Evolutionary conservation across 805 yeast genomes (phyloP).

Genomic region (Debaryomyces castellii): DNA sequence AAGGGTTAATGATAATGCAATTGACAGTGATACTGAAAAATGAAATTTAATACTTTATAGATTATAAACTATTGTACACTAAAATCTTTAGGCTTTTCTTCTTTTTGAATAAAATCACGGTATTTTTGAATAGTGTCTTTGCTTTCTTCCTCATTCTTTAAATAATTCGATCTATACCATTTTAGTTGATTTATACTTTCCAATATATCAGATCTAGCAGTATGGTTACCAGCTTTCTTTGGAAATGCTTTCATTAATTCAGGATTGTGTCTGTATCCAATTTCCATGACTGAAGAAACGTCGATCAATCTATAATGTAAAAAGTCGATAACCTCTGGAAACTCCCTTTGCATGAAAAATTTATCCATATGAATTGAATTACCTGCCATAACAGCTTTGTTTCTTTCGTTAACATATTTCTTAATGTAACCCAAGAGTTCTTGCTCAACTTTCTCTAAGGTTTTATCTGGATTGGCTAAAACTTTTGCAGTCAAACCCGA

Average conservation of each 20-base stretch:
- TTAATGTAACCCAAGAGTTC: conserved; percentile 65
- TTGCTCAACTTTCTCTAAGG: conserved; percentile 58
- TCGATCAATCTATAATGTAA: conserved; percentile 80
- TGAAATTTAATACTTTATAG: neutral
- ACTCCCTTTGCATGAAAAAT: conserved; percentile 76
- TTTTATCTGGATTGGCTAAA: conserved; percentile 49
- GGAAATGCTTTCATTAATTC: conserved; percentile 57
- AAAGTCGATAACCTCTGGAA: conserved; percentile 68
- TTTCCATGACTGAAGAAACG: conserved; percentile 83
- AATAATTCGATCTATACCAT: conserved; percentile 73
- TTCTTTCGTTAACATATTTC: conserved; percentile 49
- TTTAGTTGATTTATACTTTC: conserved; percentile 84
- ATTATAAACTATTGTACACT: conserved; percentile 2
- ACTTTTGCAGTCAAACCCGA: conserved; percentile 78
- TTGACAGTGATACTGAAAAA: conserved; percentile 23
- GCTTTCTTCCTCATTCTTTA: conserved; percentile 29
- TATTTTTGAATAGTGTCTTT: conserved; percentile 6
- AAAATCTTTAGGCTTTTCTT: neutral
- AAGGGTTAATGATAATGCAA: conserved; percentile 21
- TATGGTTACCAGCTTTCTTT: conserved; percentile 68
- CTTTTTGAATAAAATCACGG: neutral
- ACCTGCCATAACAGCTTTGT: conserved; percentile 80
- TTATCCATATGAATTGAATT: conserved; percentile 92
- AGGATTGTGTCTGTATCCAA: conserved; percentile 76
- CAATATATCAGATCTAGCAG: conserved; percentile 83